Evolutionary conservation across 257 asterid species (phyloP), one percentile per base, ranked within the genome.

Genomic region (Nicotiana knightiana): DNA sequence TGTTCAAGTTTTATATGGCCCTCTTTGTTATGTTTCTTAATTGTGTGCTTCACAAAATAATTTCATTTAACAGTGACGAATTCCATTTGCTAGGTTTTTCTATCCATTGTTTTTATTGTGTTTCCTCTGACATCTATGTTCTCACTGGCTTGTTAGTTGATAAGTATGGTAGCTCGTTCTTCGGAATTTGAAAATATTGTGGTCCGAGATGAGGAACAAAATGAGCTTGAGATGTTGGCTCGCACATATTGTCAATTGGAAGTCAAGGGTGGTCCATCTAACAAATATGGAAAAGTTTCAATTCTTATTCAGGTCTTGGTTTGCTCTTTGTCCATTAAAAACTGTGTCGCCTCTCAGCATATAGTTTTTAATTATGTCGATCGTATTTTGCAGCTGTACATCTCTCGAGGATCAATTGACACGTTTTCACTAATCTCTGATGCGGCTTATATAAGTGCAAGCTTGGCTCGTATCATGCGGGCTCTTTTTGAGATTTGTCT

Each of bases 391-490:
- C 97, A 96, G 99, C 71, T 94, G 85, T 90, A 86, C 90, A 96
- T 96, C 81, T 93, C 98, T 86, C 92, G 97, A 86, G 96, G 95
- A 70, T 90, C 97, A 48, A 88, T 93, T 10, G 97, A 96, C 77
- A 53, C 92, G 46, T 96, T 94, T 92, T 96, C 99, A 26, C 89
- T 96, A 85, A 86, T 96, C 81, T 96, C 99, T 79, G 99, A 96
- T 90, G 95, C 98, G 76, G 83, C 97, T 75, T 96, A 96, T 83
- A 91, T 96, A 82, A 96, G 97, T 87, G 91, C 98, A 82, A 96
- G 99, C 88, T 89, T 96, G 92, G 99, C 93, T 81, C 97, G 99
- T 78, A 94, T 96, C 75, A 90, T 96, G 94, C 92, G 99, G 79
- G 99, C 99, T 33, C 87, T 96, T 81, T 96, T 92, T 93, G 99